Base-by-base conservation (phyloP, 306 rosid genomes). In the Bauhinia variegata region DNA sequence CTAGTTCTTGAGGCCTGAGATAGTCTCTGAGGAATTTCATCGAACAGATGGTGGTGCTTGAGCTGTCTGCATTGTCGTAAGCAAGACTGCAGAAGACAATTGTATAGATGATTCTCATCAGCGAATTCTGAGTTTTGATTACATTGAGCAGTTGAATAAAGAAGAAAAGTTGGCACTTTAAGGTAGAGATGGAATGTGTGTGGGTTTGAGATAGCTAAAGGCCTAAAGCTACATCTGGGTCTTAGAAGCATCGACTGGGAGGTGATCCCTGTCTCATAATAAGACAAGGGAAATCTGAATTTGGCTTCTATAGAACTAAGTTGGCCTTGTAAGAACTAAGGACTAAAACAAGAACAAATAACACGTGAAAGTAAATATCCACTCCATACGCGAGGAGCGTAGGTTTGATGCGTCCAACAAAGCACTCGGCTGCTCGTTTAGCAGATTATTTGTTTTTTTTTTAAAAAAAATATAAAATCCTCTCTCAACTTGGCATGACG, bases 21-120 rank as follows among this genome's bases (percentile, higher is more conserved):
- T 54, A 41, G 37, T 44, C 67, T 70, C 5, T 68, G 73, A 51
- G 83, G 70, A 75, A 62, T 74, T 76, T 76, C 78, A 34, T 78
- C 83, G 37, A 70, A 78, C 82, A 59, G 65, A 51, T 73, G 57
- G 64, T 53, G 86, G 60, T 55, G 32, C 36, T 65, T 65, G 67
- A 76, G n/a, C 44, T 43, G 47, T 68, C 59, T 60, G 87, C 87
- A 81, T 31, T 78, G 80, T n/a, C 49, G 82, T 36, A 63, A 38
- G 62, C 84, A 83, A 6, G 47, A 32, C 31, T 3, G 73, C n/a
- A 65, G 57, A 31, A 85, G 75, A 49, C 57, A 39, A 34, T 9
- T 4, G 66, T 63, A 18, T 7, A 48, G 1, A 7, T 63, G 13
- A 52, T 39, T 32, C 38, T 75, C 41, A 54, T 37, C 28, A 23